These are phyloP conservation scores for Oryza nivara DNA, from an alignment of 176 grass and related monocot genomes.

Conservation along the genomic window DNA sequence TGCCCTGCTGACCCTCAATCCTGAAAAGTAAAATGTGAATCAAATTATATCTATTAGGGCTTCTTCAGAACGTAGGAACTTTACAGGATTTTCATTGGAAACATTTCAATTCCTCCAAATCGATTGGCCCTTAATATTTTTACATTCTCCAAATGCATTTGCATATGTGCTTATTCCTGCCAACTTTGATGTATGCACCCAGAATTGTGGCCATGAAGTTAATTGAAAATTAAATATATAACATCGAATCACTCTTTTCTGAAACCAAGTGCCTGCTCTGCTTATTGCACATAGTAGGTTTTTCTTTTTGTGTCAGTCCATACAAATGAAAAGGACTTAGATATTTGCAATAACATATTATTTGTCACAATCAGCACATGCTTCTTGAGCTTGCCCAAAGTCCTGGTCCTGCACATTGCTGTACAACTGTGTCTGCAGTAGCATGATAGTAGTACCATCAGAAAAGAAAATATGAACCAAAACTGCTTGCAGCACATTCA, in stretches of 20 bases:
- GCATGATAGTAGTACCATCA: constrained; percentile 15
- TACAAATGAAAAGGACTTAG: background rate
- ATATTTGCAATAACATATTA: background rate
- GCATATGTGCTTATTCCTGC: background rate
- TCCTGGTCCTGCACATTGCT: constrained; percentile 25
- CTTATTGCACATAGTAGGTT: background rate
- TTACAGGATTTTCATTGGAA: too few species aligned
- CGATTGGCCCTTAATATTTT: background rate
- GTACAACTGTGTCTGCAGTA: constrained; percentile 19
- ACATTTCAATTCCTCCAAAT: too few species aligned
- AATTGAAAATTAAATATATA: background rate
- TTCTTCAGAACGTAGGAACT: too few species aligned
- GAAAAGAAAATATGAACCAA: background rate
- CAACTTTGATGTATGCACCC: background rate
- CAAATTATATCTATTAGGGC: background rate
- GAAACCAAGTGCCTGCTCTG: background rate
- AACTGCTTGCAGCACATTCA: background rate
- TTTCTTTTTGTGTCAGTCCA: background rate
- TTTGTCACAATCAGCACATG: constrained; percentile 49
- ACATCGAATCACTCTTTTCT: background rate
- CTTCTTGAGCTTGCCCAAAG: constrained; percentile 11
- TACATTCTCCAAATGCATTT: background rate
- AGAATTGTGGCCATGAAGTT: background rate
- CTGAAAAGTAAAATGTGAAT: constrained; percentile 5
- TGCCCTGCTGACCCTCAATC: background rate